These are phyloP conservation scores for Diaporthe vexans DNA, from an alignment of 2,329 filamentous ascomycete species.

Conservation along the genomic window DNA sequence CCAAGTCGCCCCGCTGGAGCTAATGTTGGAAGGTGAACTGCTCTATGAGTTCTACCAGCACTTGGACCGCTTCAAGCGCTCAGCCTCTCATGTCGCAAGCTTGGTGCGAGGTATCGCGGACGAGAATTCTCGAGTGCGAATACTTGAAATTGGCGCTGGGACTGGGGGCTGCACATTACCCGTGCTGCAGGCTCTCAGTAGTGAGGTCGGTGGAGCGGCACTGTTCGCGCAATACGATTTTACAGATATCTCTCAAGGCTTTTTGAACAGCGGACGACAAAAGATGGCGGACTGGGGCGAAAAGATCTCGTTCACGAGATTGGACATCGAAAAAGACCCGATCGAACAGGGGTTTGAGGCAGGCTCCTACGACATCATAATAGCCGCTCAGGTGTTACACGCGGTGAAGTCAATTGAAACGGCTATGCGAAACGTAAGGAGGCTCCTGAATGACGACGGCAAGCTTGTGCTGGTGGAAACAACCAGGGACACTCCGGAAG, in stretches of 20 bases:
- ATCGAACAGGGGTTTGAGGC: conserved; percentile 49
- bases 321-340: conserved; percentile 49
- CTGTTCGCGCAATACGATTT: conserved; percentile 29
- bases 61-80: conserved; percentile 45
- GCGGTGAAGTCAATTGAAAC: conserved; percentile 44
- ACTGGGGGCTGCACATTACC: background rate
- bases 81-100: background rate
- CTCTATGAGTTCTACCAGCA: conserved; percentile 49
- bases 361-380: conserved; percentile 48
- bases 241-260: background rate
- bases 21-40: conserved; percentile 51
- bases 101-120: background rate
- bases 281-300: background rate
- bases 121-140: background rate
- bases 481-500: background rate
- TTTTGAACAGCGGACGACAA: background rate
- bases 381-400: conserved; percentile 50
- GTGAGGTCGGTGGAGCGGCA: background rate
- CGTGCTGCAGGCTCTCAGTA: background rate
- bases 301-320: background rate
- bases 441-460: conserved; percentile 52
- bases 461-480: conserved; percentile 46
- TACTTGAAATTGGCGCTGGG: conserved; percentile 30
- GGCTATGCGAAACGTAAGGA: conserved; percentile 46
- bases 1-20: conserved; percentile 51